Evolutionary conservation across 2,329 filamentous ascomycete species (phyloP), one percentile per base, ranked within the genome.

Genomic region (Rhynchosporium secalis): DNA sequence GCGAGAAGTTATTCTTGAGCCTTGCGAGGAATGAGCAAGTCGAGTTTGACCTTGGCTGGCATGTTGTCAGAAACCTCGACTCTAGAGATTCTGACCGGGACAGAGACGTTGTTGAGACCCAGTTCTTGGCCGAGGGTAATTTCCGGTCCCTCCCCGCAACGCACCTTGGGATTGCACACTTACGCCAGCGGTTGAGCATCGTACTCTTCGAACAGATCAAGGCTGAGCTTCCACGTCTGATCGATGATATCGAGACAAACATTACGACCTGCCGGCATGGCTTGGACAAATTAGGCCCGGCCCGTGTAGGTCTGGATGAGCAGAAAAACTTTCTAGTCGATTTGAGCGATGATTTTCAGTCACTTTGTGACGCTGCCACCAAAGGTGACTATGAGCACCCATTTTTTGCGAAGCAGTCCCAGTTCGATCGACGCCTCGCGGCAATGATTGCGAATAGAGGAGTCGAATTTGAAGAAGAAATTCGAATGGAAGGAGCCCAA

Each of bases 11-110:
- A 1, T 83, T 76, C 55, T 41, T 79, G 0, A 71, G 72, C 0
- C 72, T 83, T 0, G 80, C 78, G 0, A 71, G 72, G 58, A 83
- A 83, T 60, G 66, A 75, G 3, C 76, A 83, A 9, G 75, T 81
- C 0, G 69, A 77, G 3, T 79, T 84, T 28, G 70, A 74, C 0
- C 78, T 84, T 0, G 81, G 82, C 0, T 85, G 81, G 80, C 81
- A 84, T 61, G 78, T 83, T 0, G 70, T 85, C 1, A 76, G 75
- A 43, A 84, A 83, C 64, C 72, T 76, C 2, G 75, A 76, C 60
- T 79, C 72, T 12, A 28, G 29, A 1, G 61, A 58, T 28, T 29
- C 58, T 29, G 55, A 58, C 48, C 47, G 47, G 20, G 49, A 55
- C 31, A 47, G 49, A 41, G 61, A 62, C 56, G 38, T 20, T 43